These are phyloP conservation scores for Talaromyces sp. DNA, from an alignment of 2,329 filamentous ascomycete genomes.

Conservation along the genomic window DNA sequence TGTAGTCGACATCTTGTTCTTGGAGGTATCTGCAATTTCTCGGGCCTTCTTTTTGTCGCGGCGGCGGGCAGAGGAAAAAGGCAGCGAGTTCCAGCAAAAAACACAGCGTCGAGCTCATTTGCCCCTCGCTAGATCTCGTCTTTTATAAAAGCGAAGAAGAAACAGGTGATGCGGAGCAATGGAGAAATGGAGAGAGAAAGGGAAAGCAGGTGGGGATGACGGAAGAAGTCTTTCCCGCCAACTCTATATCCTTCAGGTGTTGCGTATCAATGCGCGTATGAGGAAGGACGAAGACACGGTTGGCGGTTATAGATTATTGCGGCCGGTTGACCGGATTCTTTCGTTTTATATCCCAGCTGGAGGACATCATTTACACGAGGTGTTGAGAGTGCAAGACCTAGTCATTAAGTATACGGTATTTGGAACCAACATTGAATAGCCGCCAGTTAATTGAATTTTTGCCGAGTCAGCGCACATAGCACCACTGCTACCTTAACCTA, in stretches of 20 bases:
- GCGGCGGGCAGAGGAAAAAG: not conserved
- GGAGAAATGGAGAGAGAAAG: not conserved
- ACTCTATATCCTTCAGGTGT: not conserved
- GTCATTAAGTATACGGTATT: no score
- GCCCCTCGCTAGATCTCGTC: not conserved
- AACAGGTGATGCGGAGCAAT: not conserved
- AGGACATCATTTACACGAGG: not conserved
- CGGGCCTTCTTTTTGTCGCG: not conserved
- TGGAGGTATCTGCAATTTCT: not conserved
- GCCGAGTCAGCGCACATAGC: not conserved
- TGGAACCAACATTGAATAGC: no score
- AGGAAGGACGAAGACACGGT: not conserved
- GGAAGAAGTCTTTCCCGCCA: constrained; percentile 10
- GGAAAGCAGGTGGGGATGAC: constrained; percentile 3
- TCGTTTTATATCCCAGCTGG: not conserved
- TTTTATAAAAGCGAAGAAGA: not conserved
- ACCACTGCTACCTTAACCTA: no score
- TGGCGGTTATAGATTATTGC: not conserved
- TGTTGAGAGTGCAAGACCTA: not conserved
- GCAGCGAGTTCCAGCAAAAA: not conserved
- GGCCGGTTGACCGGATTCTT: not conserved
- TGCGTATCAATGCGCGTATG: not conserved
- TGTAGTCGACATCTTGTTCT: constrained; percentile 1
- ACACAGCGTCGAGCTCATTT: not conserved
- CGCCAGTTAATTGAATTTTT: not conserved